These are phyloP conservation scores for Apiospora arundinis DNA, from an alignment of 2,329 filamentous ascomycete genomes.

Conservation along the genomic window DNA sequence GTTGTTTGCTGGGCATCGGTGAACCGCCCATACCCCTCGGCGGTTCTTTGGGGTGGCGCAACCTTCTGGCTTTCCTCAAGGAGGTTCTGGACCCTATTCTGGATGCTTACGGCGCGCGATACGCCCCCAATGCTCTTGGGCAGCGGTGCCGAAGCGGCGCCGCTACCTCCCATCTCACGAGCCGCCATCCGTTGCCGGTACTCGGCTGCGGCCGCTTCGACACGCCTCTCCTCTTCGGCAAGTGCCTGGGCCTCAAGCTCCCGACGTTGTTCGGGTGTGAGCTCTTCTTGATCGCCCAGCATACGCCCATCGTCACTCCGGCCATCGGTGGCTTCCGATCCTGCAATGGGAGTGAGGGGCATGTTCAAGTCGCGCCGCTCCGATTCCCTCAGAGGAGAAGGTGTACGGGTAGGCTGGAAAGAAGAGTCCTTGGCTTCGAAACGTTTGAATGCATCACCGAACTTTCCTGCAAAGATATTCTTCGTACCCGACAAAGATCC, in stretches of 20 bases:
- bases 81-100: conserved; percentile 86
- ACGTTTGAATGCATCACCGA: conserved; percentile 91
- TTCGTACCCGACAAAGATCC: conserved; percentile 77
- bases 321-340: conserved; percentile 75
- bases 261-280: conserved; percentile 86
- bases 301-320: conserved; percentile 71
- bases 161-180: conserved; percentile 50
- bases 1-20: conserved; percentile 61
- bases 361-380: conserved; percentile 53
- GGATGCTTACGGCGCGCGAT: conserved; percentile 80
- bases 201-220: conserved; percentile 86
- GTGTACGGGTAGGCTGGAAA: conserved; percentile 45
- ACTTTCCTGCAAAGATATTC: conserved; percentile 83
- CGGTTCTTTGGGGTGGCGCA: conserved; percentile 68
- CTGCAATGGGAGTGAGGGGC: conserved; percentile 69
- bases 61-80: conserved; percentile 77
- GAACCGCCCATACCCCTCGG: conserved; percentile 89
- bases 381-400: conserved; percentile 56
- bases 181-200: conserved; percentile 79
- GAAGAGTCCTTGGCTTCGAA: conserved; percentile 69
- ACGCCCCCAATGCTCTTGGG: conserved; percentile 64
- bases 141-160: conserved; percentile 42
- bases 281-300: conserved; percentile 70
- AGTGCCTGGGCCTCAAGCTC: conserved; percentile 85
- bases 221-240: conserved; percentile 86